Conservation (phyloP, 805 yeast species). For the Candida khao-thaluensis region DNA sequence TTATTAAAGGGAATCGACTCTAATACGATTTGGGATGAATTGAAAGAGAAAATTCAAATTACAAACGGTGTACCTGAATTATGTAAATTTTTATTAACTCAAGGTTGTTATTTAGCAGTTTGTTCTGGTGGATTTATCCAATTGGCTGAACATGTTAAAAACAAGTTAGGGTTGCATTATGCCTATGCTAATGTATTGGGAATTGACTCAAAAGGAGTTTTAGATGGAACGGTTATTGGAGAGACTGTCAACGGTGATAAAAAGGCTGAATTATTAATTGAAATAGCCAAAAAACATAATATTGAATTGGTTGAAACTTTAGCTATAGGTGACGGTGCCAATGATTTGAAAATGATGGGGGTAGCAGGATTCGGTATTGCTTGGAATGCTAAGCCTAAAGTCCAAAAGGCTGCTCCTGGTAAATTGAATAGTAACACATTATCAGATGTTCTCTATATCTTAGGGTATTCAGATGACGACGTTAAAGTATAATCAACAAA, state of each 20-base stretch:
- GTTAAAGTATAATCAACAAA: constrained; percentile 25
- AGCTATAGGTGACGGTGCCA: constrained; percentile 97
- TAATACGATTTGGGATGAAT: constrained; percentile 69
- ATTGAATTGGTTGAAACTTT: constrained; percentile 55
- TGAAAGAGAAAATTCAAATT: constrained; percentile 64
- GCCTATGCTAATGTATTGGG: constrained; percentile 80
- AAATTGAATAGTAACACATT: constrained; percentile 73
- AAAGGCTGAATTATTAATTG: constrained; percentile 70
- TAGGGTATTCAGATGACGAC: constrained; percentile 68
- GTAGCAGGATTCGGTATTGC: constrained; percentile 93
- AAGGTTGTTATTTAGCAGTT: constrained; percentile 76
- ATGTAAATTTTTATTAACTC: constrained; percentile 55
- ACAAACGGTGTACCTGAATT: constrained; percentile 88
- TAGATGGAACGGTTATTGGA: constrained; percentile 79
- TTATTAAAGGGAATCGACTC: constrained; percentile 82
- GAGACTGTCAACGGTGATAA: constrained; percentile 81
- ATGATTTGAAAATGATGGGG: constrained; percentile 90
- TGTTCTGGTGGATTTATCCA: constrained; percentile 95
- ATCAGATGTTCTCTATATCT: constrained; percentile 72
- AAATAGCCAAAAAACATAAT: constrained; percentile 55
- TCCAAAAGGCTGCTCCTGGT: constrained; percentile 79
- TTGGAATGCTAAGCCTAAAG: constrained; percentile 96
- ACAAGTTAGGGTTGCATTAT: constrained; percentile 69
- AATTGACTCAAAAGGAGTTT: constrained; percentile 42
- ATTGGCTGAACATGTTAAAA: constrained; percentile 73